Base-by-base conservation (phyloP, 2,329 filamentous ascomycete species). In the Monosporascus sp. region DNA sequence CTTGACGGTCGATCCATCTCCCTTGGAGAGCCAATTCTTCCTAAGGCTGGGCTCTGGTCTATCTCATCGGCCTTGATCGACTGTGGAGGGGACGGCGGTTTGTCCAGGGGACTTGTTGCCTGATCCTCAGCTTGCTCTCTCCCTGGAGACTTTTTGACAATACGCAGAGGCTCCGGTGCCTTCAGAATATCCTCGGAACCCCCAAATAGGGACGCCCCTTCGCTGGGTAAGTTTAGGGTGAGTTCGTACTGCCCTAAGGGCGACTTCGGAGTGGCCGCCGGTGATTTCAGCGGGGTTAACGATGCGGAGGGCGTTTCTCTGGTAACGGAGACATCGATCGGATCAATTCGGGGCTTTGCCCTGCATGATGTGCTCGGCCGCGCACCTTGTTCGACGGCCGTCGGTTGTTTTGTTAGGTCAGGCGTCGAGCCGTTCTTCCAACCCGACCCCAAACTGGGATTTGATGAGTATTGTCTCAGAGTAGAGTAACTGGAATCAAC, bases 311-410 rank as follows among this genome's bases (percentile, higher is more conserved):
- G 60, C 46, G 47, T 60, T 49, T 60, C 65, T 53, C 60, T 71
- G 49, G 59, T 58, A 54, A 75, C 76, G 53, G 78, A 73, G 34
- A 76, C 70, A 14, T 79, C 74, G n/a, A 80, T 68, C 0, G 78
- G 74, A 54, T 75, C 77, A 6, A 75, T 68, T 69, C 74, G 75
- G 5, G 70, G 67, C 51, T 70, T 73, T 45, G 66, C 70, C 24
- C 62, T 68, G 5, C 68, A 69, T 22, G 62, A 65, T 3, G 67
- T 68, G 6, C 63, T 66, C 3, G 68, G 67, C 22, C 68, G 63
- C 17, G 63, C 57, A 7, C 64, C 62, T 41, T 65, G 58, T 20
- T 63, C 65, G 1, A 64, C 67, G 9, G 69, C 55, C 3, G 68
- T 62, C 11, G 69, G 64, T 3, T 70, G 68, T 31, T 11, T 31